A percentile compares a stretch with the other conserved stretches of the same genome.
Evolutionary conservation across 139 green algal genomes (phyloP).

Genomic region (Chlamydomonas eustigma): DNA sequence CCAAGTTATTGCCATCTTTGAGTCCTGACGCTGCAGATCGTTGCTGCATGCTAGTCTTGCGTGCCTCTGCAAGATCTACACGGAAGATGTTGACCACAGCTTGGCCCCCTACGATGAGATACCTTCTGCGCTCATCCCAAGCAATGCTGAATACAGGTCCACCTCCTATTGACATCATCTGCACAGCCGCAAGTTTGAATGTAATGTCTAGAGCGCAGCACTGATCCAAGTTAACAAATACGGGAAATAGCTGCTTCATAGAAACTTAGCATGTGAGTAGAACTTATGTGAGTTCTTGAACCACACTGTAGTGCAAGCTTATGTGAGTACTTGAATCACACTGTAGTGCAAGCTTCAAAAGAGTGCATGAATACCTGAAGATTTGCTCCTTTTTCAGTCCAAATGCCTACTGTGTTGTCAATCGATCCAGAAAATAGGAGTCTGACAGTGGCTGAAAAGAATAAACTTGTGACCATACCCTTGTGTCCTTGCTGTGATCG

Average conservation of each 20-base stretch:
- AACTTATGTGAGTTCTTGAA: too few species aligned
- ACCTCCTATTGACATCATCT: constrained; percentile 35
- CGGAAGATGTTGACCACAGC: constrained; percentile 45
- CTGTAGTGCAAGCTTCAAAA: too few species aligned
- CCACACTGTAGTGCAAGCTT: too few species aligned
- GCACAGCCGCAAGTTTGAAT: too few species aligned
- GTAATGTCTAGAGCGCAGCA: too few species aligned
- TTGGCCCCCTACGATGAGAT: constrained; percentile 53
- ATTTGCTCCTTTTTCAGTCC: constrained; percentile 57
- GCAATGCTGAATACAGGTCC: constrained; percentile 52
- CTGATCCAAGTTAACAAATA: too few species aligned
- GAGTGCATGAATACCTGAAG: too few species aligned
- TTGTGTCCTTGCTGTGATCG: constrained; percentile 57
- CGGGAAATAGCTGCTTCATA: too few species aligned
- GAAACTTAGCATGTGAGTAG: too few species aligned
- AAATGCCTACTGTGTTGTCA: constrained; percentile 62
- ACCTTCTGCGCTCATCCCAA: constrained; percentile 45
- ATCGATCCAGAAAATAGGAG: constrained; percentile 63
- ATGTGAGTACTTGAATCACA: too few species aligned
- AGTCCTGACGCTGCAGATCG: constrained; percentile 28
- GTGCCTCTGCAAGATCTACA: constrained; percentile 43
- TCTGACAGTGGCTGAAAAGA: constrained; percentile 42
- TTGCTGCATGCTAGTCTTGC: constrained; percentile 35
- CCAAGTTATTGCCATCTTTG: constrained; percentile 19
- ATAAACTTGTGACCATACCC: constrained; percentile 61